Evolutionary conservation across 2,329 filamentous ascomycete species (phyloP), one percentile per base, ranked within the genome.

Genomic region (Pseudogymnoascus verrucosus): DNA sequence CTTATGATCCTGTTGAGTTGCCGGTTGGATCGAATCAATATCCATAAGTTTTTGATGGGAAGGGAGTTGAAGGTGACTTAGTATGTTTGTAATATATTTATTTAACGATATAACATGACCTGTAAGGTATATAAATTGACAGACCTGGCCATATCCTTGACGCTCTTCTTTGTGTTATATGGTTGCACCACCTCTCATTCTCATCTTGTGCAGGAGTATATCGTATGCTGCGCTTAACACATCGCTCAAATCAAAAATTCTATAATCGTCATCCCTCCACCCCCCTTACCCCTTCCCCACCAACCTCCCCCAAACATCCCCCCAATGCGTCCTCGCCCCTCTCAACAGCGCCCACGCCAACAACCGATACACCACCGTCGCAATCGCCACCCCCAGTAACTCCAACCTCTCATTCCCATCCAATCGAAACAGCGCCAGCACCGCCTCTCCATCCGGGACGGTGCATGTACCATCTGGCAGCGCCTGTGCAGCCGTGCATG

Each of bases 401-500:
- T 89, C 88, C 62, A 83, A 77, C 23, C 59, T n/a, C 0, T 85
- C 82, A 68, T 88, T 78, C 10, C 80, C 83, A 62, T 90, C 79
- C 63, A 91, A 77, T 61, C 83, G 82, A 73, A 91, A 93, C 63
- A 91, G 70, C 51, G 83, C 73, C 60, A 93, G 73, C 0, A 89
- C 89, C 68, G 92, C 79, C 69, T 86, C 78, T 0, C 89, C 89
- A 0, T 81, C 88, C 57, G 81, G 78, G 44, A 91, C 84, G 0
- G 84, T 83, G 71, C 89, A 93, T 11, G 71, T 72, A 0, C 88
- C 89, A 62, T 83, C 74, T 0, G 81, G 79, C 8, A 89, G 74
- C 39, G 78, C 77, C 76, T 91, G 87, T 7, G 73, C 75, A 1
- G 82, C 79, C 1, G 79, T 81, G 71, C 89, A 93, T 1, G 83